Evolutionary conservation across 2,329 filamentous ascomycete genomes (phyloP), one percentile per base, ranked within the genome.

Genomic region (Scorias spongiosa): DNA sequence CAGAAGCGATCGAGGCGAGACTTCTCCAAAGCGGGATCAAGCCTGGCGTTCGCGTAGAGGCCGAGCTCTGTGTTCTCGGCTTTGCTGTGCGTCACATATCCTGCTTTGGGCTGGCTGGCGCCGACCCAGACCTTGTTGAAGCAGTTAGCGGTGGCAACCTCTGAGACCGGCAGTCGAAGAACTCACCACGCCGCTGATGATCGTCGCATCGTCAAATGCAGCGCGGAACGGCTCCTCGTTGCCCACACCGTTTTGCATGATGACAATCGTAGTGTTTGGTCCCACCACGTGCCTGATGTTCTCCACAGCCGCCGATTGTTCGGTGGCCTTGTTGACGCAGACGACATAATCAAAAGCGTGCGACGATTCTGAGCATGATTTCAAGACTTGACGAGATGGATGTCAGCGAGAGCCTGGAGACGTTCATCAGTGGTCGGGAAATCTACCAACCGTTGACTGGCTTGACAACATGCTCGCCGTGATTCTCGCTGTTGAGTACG

Each of bases 201-300:
- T 68, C 0, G 73, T 69, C 30, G 68, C 69, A 0, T 56, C 43
- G 0, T 73, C 72, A 48, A 72, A 80, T 0, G 58, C 57, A 0
- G 54, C 49, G 0, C 60, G 54, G 43, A 76, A 77, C 3, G 73
- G 68, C 11, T 71, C 67, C 53, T 80, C 76, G 46, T 78, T 78
- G 1, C 67, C 69, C 18, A 80, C 71, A 1, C 76, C 76, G 51
- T 80, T 80, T 48, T 80, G 76, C n/a, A 78, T 68, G 1, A 80
- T 68, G 10, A 75, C 73, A 39, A 80, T 71, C 0, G 70, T 68
- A 0, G 75, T 78, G 39, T 61, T 49, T 7, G 57, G 53, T 5
- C 53, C 58, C 2, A 69, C 54, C 1, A 62, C 65, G 1, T 64
- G 56, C 20, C 52, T 51, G 44, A 71, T 63, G 50, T 49, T 63